Base-by-base conservation (phyloP, 345 rosid genomes). In the Melastoma malabathricum region DNA sequence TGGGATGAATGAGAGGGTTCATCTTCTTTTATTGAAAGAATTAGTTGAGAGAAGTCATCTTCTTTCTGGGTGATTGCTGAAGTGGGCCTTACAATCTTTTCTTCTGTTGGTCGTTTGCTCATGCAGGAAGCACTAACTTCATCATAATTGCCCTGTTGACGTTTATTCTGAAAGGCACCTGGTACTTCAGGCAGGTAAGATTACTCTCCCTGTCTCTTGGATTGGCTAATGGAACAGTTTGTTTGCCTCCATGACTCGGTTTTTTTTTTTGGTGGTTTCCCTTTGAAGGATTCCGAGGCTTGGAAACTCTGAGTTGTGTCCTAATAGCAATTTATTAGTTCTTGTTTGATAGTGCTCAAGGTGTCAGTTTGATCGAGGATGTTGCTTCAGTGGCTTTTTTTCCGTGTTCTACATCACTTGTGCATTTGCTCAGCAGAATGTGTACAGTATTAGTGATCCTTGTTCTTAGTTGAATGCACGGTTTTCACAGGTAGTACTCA, bases 91-190 rank as follows among this genome's bases (percentile, higher is more conserved):
- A 29, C 47, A 54, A 18, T 16, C 23, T 22, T 54, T 39, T 55
- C 13, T 13, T 34, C 12, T 34, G 12, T 12, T 34, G 12, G 12
- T 34, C 12, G 10, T 34, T 34, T 9, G 41, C 10, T 6, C 41
- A 2, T 9, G 12, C 77, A 90, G 98, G 98, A 49, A 90, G 98
- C 81, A 82, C 86, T 8, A 90, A 90, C 64, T 90, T 90, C 54
- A 65, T 78, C 46, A 71, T 86, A 70, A 67, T 90, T 56, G 86
- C 94, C 59, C 67, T 78, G 48, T 66, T 90, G 80, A 90, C 94
- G 41, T 60, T 83, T 72, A 56, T 86, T 58, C 60, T 83, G 18
- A 76, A 78, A 68, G 89, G 96, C 52, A 54, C 96, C 51, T 86
- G 89, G 86, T 72, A 83, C 68, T 83, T 81, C 63, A 83, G 98